A percentile compares a stretch with the other conserved stretches of the same genome.
Conservation (phyloP, 176 grass and related monocot genomes). For the Tillandsia fasciculata region DNA sequence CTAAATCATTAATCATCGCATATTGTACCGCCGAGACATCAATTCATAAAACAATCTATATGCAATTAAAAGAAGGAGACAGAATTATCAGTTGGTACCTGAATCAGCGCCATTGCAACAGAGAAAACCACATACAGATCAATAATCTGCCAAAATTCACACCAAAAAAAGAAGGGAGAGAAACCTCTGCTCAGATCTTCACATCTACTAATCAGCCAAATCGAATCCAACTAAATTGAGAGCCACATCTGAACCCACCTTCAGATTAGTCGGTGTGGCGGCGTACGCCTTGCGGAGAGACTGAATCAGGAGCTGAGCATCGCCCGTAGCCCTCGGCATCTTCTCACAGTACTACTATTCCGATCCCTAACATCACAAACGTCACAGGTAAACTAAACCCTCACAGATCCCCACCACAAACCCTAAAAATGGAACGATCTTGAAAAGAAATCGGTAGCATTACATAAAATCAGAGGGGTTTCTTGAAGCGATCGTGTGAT, state of each 20-base stretch:
- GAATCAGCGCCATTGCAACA: slow-evolving; percentile 43
- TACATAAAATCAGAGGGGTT: no score
- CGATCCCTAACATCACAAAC: not conserved
- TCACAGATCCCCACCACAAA: no score
- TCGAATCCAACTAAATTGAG: not conserved
- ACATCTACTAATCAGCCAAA: not conserved
- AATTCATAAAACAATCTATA: not conserved
- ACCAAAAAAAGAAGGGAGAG: not conserved
- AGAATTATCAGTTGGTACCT: slow-evolving; percentile 26
- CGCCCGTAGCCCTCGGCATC: slow-evolving; percentile 51
- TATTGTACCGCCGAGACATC: not conserved
- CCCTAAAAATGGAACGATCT: no score
- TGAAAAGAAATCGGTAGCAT: no score
- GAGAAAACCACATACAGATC: slow-evolving; percentile 75
- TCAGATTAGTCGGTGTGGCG: slow-evolving; percentile 71
- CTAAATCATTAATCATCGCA: not conserved
- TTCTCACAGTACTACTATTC: not conserved
- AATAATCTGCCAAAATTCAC: slow-evolving; percentile 54
- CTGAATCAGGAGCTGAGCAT: slow-evolving; percentile 63
- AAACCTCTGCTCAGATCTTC: not conserved
- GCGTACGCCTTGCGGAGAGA: slow-evolving; percentile 69
- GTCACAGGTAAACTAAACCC: not conserved
- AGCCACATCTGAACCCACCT: slow-evolving; percentile 21
- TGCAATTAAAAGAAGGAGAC: not conserved
- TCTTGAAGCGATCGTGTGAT: no score